Base-by-base conservation (phyloP, 768 basidiomycete species). In the Tricholoma saponaceum region DNA sequence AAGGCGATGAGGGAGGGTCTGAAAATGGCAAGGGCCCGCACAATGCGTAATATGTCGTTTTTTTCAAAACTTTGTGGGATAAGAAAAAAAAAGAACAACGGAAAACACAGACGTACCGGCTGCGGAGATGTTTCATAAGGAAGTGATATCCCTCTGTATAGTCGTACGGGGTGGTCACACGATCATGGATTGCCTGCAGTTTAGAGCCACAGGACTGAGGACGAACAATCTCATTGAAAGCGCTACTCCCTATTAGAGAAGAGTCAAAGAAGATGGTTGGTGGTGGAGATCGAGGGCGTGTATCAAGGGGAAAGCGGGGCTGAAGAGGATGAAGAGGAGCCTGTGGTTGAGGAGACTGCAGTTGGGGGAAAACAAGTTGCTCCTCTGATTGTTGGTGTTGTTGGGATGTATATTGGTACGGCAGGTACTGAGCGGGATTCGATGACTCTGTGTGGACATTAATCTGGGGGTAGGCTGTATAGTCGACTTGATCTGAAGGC, bases 91-190 rank as follows among this genome's bases (percentile, higher is more conserved):
- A 49, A 64, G 55, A 62, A 61, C 63, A 61, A 56, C 58, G 28
- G 54, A 57, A 63, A 66, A 65, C 56, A 70, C 64, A 65, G 62
- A 85, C 88, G 73, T 69, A 91, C 93, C 88, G 83, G 65, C 76
- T 83, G 43, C 88, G 88, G 52, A 98, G 78, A 72, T 94, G 90
- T 74, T 93, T 91, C 93, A 98, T 98, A 63, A 98, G 78, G 70
- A 90, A 92, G 70, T 97, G 96, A 69, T 98, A 98, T 20, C 94
- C 94, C 76, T 97, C 90, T 14, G 93, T 96, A 66, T 98, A 97
- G 69, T 96, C 94, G 67, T 94, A 96, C 4, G 93, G 90, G 66
- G 82, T 79, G 14, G 85, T 83, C 46, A 87, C 79, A 82, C 85
- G 69, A 74, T 84, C 78, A 76, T 79, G 74, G 77, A 90, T 73